Base-by-base conservation (phyloP, 2,329 filamentous ascomycete genomes). In the Raffaelea ambrosiae region DNA sequence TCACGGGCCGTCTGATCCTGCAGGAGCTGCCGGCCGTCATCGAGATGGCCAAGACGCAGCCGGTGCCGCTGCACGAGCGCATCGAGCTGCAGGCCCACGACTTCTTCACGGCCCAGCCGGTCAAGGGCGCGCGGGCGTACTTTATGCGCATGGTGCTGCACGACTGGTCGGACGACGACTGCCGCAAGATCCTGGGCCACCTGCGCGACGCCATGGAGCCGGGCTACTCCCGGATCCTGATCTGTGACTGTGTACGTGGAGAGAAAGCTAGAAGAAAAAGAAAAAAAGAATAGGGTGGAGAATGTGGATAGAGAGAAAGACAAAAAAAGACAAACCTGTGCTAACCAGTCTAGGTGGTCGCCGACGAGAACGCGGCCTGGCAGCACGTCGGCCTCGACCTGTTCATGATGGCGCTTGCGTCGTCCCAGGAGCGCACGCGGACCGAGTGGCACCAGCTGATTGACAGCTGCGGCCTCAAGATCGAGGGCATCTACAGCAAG, bases 101-200 rank as follows among this genome's bases (percentile, higher is more conserved):
- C 38, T 57, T 57, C 44, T 57, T 57, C 52, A 48, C 54, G 20
- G 46, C 51, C 2, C 49, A 55, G 20, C 54, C 54, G 2, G 43
- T 49, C 38, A 39, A 33, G 33, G 41, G 44, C 7, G 53, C 53
- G 9, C 44, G 47, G 1, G 49, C 52, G 1, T 55, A 53, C 47
- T 54, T 53, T 23, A 23, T 57, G 18, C 49, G 51, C n/a, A 50
- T 53, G 42, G 53, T 57, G 20, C 44, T 57, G 29, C 55, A 57
- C 38, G 50, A 56, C 46, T 57, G 55, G 54, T 51, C 54, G 2
- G 55, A 57, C 44, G 33, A 46, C 10, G 50, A 53, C 26, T 53
- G 50, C 31, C 39, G 21, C 14, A 40, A 40, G n/a, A 56, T 57
- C 18, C 40, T 57, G 16, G 42, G 46, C 10, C 46, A 44, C 11